Conservation (phyloP, 176 grass and related monocot species). For the Carex scoparia region DNA sequence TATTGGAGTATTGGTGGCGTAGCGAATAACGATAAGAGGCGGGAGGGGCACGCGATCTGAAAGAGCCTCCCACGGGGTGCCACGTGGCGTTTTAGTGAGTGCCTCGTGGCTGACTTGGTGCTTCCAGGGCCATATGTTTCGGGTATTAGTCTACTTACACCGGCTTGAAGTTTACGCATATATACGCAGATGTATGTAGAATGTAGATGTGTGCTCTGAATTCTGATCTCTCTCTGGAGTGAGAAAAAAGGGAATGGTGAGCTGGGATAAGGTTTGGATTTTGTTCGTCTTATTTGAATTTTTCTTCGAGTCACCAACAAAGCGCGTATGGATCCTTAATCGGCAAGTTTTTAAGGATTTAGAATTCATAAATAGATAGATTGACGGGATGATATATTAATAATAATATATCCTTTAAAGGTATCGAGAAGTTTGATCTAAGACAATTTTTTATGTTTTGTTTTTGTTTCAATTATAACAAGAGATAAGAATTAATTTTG, state of each 20-base stretch:
- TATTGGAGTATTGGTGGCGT: constrained; percentile 27
- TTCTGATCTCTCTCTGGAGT: too few relatives aligned
- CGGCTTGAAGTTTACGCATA: not conserved
- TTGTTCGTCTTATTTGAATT: not conserved
- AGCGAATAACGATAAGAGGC: constrained; percentile 68
- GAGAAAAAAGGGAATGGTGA: not conserved
- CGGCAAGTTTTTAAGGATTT: too few relatives aligned
- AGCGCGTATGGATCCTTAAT: not conserved
- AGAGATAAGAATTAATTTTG: too few relatives aligned
- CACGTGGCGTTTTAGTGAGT: constrained; percentile 33
- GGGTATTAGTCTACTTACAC: constrained; percentile 3
- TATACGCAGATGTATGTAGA: not conserved
- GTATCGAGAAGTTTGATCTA: too few relatives aligned
- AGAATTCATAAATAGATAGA: too few relatives aligned
- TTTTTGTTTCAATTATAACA: too few relatives aligned
- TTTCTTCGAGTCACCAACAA: not conserved
- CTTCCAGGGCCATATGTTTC: constrained; percentile 30
- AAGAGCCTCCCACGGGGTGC: constrained; percentile 49
- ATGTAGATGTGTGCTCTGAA: too few relatives aligned
- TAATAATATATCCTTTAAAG: too few relatives aligned
- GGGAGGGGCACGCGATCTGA: constrained; percentile 52
- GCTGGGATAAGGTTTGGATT: constrained; percentile 22
- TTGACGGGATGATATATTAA: too few relatives aligned
- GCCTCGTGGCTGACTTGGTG: constrained; percentile 35
- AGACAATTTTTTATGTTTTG: too few relatives aligned